Conservation (phyloP, 441 rosid genomes). For the Cnidoscolus chayamansa region DNA sequence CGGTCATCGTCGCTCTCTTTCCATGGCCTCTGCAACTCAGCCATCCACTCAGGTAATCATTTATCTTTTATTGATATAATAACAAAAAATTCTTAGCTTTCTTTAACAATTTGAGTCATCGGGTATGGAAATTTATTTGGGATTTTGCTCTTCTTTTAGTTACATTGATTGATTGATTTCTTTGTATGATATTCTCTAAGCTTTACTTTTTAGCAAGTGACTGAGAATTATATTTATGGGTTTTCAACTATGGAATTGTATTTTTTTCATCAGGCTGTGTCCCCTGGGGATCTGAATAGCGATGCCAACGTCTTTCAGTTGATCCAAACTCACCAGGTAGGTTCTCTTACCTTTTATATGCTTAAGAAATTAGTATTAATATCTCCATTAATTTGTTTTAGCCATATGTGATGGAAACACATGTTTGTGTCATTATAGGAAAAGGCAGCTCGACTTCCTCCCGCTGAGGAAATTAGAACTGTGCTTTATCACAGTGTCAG, state of each 20-base stretch:
- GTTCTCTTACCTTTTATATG: neutral
- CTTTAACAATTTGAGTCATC: neutral
- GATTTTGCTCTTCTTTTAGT: neutral
- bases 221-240: neutral
- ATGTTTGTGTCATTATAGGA: constrained; percentile 40
- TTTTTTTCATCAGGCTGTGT: constrained; percentile 43
- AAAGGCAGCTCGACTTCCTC: constrained; percentile 77
- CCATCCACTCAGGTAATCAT: constrained; percentile 43
- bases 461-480: constrained; percentile 67
- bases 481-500: constrained; percentile 55
- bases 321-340: constrained; percentile 79
- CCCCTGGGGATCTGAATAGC: constrained; percentile 45
- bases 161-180: neutral
- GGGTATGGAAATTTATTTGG: no score
- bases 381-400: neutral
- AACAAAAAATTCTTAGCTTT: neutral
- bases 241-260: constrained; percentile 5
- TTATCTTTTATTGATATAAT: neutral
- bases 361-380: neutral
- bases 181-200: no score
- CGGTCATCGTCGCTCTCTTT: constrained; percentile 26
- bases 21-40: constrained; percentile 70
- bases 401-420: neutral
- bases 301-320: constrained; percentile 53
- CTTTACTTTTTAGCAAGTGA: no score